Evolutionary conservation across 805 yeast genomes (phyloP), one percentile per base, ranked within the genome.

Genomic region (Lachancea waltii): DNA sequence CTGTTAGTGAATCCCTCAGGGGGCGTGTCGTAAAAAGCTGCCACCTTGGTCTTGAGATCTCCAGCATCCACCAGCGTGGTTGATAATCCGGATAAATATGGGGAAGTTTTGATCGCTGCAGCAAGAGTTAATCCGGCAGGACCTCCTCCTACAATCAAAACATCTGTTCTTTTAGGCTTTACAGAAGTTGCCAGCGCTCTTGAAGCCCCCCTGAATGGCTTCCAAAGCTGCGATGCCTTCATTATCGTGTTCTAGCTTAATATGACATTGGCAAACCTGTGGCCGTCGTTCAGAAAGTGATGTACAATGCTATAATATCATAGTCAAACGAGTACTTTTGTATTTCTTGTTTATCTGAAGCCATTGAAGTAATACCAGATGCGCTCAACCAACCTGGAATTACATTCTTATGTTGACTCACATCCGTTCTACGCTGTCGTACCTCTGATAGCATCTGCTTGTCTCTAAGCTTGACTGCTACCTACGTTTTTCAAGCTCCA

Each of bases 91-190:
- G 63, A 65, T 3, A 95, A 73, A 15, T 69, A 57, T 3, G 81
- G 77, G 1, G 87, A 80, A 47, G 70, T 69, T 56, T 84, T 82
- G 41, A 90, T 62, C 0, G 95, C 94, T 0, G 95, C 73, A 4
- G 92, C 79, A 25, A 92, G 64, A 1, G 95, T 81, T 40, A 92
- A 64, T 0, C 98, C 98, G 1, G 97, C 97, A 1, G 97, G 96
- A 0, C 98, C 98, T 6, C 95, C 97, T 25, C 98, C 98, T 25
- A 92, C 83, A 38, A 92, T 83, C 6, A 85, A 79, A 15, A 92
- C 75, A 60, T 90, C 97, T 20, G 72, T 64, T 20, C 54, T 38
- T 39, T 62, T 60, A 5, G 56, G 53, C 5, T 16, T 22, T 11
- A 17, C 38, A 7, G 33, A 28, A n/a, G 27, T 35, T 20, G 33